Conservation (phyloP, 2,329 filamentous ascomycete species). For the Zasmidium angulare region DNA sequence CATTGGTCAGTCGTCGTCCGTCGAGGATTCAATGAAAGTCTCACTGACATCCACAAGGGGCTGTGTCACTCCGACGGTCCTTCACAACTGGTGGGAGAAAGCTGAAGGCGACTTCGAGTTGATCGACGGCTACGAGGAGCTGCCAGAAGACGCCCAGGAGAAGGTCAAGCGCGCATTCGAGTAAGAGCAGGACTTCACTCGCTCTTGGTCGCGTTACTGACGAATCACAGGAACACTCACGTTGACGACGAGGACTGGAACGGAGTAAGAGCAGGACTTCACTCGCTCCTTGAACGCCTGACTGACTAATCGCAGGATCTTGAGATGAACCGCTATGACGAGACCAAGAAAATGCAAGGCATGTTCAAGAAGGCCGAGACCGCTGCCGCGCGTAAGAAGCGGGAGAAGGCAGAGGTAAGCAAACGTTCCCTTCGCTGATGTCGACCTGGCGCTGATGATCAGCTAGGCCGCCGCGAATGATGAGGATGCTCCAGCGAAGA, state of each 20-base stretch:
- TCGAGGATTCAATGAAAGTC: not conserved
- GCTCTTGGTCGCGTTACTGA: no score
- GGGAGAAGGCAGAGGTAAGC: slow-evolving; percentile 23
- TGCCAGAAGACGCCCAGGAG: slow-evolving; percentile 65
- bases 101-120: slow-evolving; percentile 61
- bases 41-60: slow-evolving; percentile 61
- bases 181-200: no score
- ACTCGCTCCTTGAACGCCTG: slow-evolving; percentile 10
- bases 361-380: slow-evolving; percentile 37
- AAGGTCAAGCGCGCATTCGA: slow-evolving; percentile 72
- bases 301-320: slow-evolving; percentile 58
- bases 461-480: slow-evolving; percentile 6
- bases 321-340: slow-evolving; percentile 71
- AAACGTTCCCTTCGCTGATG: not conserved
- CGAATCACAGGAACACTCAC: no score
- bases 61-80: slow-evolving; percentile 75
- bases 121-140: slow-evolving; percentile 79
- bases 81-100: slow-evolving; percentile 63
- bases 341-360: slow-evolving; percentile 30
- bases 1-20: slow-evolving; percentile 68
- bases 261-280: slow-evolving; percentile 64
- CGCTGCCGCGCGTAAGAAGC: slow-evolving; percentile 19
- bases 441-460: no score
- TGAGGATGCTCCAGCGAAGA: slow-evolving; percentile 23
- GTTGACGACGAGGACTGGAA: slow-evolving; percentile 86